Percentiles rank a stretch among this genome's conserved stretches.
Evolutionary conservation across 2,329 filamentous ascomycete species (phyloP).

Genomic region (Fusarium xylarioides): DNA sequence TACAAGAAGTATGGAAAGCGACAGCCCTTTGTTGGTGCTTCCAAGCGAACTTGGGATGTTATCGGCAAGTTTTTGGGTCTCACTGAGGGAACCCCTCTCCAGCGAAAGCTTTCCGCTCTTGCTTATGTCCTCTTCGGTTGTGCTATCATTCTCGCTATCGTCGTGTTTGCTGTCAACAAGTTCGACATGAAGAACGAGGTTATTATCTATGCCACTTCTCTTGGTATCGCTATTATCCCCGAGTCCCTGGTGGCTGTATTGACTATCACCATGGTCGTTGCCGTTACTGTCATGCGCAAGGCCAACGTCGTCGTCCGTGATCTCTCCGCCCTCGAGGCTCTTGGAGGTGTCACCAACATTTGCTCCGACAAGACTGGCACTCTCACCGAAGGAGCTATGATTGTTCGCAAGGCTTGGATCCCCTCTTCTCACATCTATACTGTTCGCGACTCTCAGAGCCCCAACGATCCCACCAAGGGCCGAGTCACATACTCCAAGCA

Average conservation of each 20-base stretch:
- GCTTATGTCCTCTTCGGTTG: constrained; percentile 80
- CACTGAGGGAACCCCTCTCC: constrained; percentile 77
- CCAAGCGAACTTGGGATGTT: constrained; percentile 58
- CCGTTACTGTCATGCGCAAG: constrained; percentile 71
- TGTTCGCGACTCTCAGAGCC: constrained; percentile 68
- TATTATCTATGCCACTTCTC: constrained; percentile 66
- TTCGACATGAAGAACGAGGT: constrained; percentile 62
- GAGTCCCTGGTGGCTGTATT: constrained; percentile 74
- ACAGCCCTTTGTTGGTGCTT: constrained; percentile 57
- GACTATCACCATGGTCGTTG: constrained; percentile 76
- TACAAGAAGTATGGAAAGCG: constrained; percentile 63
- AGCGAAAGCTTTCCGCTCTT: constrained; percentile 80
- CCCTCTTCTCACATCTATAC: constrained; percentile 65
- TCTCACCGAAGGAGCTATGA: constrained; percentile 74
- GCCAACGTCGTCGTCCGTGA: constrained; percentile 72
- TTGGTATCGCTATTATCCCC: constrained; percentile 70
- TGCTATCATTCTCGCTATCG: constrained; percentile 66
- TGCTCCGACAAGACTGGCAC: constrained; percentile 80
- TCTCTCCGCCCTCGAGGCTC: constrained; percentile 72
- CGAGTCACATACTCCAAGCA: constrained; percentile 58
- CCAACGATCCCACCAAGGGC: constrained; percentile 69
- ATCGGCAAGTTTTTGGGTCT: constrained; percentile 68
- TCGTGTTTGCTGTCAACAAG: constrained; percentile 67
- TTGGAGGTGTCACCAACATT: constrained; percentile 77
- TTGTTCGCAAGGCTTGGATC: constrained; percentile 73